Evolutionary conservation across 164 flowering plant genomes (phyloP), one percentile per base, ranked within the genome.

Genomic region (Taxillus chinensis): DNA sequence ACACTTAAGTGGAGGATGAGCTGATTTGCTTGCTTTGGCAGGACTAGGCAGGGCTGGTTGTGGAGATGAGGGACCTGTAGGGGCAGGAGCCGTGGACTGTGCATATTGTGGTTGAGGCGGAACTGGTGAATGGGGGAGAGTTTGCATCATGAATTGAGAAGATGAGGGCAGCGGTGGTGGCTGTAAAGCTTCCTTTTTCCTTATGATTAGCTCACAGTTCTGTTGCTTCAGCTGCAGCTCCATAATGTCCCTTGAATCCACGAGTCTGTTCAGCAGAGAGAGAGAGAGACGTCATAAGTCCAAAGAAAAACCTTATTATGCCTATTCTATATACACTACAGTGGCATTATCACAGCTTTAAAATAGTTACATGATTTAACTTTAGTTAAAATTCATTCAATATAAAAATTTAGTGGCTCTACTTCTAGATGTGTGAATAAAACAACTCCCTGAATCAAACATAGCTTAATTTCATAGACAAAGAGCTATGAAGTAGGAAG

Each of bases 161-260:
- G 80, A 69, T 56, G 77, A 60, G 16, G 79, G 59, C 41, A 80
- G 57, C 60, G 73, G 60, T 57, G 75, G 73, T 58, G 72, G 84
- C 9, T 75, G 76, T 68, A 86, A 64, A 45, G 89, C 89, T 74
- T 83, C 87, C 55, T 81, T 82, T 57, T 86, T 86, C 63, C 86
- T 71, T 65, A 86, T 84, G 15, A 74, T 43, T 48, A 86, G 64
- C 70, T 84, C 92, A 70, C 83, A 84, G 49, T 76, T 85, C 8
- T 51, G 62, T 62, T 84, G 89, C 78, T 86, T 84, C 61, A 86
- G 73, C 67, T 84, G 71, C 71, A 86, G 73, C 75, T 86, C 92
- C 69, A 68, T 60, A 17, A 86, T 80, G 67, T 86, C 87, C 69
- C 81, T 80, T 62, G 92, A 84, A 73, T 86, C 89, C 63, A 86